phyloP scores from a whole-genome alignment of 176 grass and related monocot species.

The Tuctoria greenei region DNA sequence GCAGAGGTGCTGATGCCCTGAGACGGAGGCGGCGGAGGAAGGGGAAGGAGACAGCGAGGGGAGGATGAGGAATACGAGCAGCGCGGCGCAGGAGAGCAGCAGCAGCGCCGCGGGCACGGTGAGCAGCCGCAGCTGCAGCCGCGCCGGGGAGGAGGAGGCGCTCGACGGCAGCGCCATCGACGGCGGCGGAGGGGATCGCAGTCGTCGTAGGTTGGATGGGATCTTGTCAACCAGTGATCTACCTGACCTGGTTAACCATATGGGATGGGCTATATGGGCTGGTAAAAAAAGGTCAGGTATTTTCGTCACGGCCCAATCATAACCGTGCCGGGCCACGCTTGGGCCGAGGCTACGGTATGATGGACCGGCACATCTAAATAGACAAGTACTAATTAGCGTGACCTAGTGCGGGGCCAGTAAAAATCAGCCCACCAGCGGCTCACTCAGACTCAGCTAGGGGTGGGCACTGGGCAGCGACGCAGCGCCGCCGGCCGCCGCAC shows the following conservation, averaged over 20 bases:
- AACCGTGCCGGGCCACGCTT: no score
- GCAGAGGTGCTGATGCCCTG: conserved; percentile 35
- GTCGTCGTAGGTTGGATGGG: conserved; percentile 22
- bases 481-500: no score
- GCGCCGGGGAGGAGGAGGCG: conserved; percentile 41
- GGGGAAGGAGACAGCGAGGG: conserved; percentile 39
- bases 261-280: no score
- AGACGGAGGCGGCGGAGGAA: neutral
- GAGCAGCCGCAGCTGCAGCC: conserved; percentile 57
- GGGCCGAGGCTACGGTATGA: no score
- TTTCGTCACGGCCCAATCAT: no score
- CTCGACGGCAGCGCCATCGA: conserved; percentile 53
- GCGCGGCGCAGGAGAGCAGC: conserved; percentile 50
- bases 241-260: conserved; percentile 1
- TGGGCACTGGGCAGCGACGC: no score
- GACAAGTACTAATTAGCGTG: no score
- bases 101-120: conserved; percentile 57
- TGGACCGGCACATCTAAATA: no score
- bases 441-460: no score
- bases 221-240: neutral
- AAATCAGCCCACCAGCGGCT: no score
- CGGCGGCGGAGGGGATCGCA: conserved; percentile 12
- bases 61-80: conserved; percentile 59
- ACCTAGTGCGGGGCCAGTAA: no score
- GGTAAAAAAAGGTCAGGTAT: no score